These are phyloP conservation scores for Phyllostachys edulis DNA, from an alignment of 176 grass and related monocot genomes.

Conservation along the genomic window DNA sequence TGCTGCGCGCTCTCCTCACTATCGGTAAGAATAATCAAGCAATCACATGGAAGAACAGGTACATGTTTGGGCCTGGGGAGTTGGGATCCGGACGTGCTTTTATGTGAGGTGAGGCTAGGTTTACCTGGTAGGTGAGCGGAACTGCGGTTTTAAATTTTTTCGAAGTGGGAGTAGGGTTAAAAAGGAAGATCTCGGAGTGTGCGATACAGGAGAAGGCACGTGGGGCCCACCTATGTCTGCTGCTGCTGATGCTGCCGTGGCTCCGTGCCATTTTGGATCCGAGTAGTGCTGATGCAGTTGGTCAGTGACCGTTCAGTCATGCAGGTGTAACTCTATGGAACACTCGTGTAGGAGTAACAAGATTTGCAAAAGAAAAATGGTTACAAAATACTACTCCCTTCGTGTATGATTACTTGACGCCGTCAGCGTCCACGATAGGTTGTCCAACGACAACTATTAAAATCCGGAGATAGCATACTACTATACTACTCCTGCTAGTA, in stretches of 20 bases:
- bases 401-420: too few species aligned
- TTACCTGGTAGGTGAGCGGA: background rate
- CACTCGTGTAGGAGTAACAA: background rate
- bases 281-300: background rate
- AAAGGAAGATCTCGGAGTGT: background rate
- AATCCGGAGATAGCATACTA: too few species aligned
- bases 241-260: background rate
- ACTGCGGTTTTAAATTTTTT: background rate
- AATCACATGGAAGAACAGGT: background rate
- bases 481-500: too few species aligned
- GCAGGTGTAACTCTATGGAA: background rate
- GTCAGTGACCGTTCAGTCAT: conserved; percentile 6
- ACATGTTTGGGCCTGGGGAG: background rate
- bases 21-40: background rate
- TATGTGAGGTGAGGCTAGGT: background rate
- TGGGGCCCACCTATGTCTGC: background rate
- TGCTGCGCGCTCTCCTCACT: background rate
- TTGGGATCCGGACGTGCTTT: too few species aligned
- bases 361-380: too few species aligned
- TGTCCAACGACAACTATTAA: too few species aligned
- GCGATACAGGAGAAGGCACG: background rate
- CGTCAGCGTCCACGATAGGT: too few species aligned
- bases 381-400: too few species aligned
- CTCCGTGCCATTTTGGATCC: background rate
- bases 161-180: background rate